Evolutionary conservation across 768 basidiomycete genomes (phyloP).

Genomic region (Lactifluus pinguis): DNA sequence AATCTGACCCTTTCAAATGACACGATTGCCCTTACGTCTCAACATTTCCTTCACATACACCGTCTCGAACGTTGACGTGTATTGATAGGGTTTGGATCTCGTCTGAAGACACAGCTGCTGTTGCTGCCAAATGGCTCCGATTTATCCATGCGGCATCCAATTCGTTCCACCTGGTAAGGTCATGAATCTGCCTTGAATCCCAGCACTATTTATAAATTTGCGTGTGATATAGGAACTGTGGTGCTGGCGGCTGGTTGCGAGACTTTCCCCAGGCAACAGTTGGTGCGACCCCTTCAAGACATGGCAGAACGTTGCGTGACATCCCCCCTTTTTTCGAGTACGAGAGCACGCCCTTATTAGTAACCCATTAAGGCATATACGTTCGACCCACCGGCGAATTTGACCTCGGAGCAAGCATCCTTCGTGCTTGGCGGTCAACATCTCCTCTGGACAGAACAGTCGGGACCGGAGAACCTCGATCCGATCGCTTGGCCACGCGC

Average conservation of each 20-base stretch:
- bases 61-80: background rate
- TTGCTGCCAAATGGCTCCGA: conserved; percentile 49
- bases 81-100: conserved; percentile 59
- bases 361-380: conserved; percentile 44
- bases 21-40: conserved; percentile 7
- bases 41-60: background rate
- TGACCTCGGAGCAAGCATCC: conserved; percentile 37
- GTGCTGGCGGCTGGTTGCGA: conserved; percentile 64
- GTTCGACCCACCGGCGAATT: conserved; percentile 59
- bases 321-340: background rate
- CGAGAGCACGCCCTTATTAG: background rate
- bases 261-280: conserved; percentile 38
- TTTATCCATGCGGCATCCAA: conserved; percentile 65
- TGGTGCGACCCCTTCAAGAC: conserved; percentile 79
- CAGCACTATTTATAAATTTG: background rate
- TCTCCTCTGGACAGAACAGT: too few relatives aligned
- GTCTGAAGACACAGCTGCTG: conserved; percentile 48
- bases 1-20: conserved; percentile 4
- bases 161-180: conserved; percentile 62
- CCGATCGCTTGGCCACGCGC: too few relatives aligned
- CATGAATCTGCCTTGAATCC: background rate
- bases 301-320: conserved; percentile 54
- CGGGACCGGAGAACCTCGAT: too few relatives aligned
- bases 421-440: conserved; percentile 23
- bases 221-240: conserved; percentile 44